A percentile compares a stretch with the other conserved stretches of the same genome.
Evolutionary conservation across 2,329 filamentous ascomycete species (phyloP).

Genomic region (Colletotrichum sp.): DNA sequence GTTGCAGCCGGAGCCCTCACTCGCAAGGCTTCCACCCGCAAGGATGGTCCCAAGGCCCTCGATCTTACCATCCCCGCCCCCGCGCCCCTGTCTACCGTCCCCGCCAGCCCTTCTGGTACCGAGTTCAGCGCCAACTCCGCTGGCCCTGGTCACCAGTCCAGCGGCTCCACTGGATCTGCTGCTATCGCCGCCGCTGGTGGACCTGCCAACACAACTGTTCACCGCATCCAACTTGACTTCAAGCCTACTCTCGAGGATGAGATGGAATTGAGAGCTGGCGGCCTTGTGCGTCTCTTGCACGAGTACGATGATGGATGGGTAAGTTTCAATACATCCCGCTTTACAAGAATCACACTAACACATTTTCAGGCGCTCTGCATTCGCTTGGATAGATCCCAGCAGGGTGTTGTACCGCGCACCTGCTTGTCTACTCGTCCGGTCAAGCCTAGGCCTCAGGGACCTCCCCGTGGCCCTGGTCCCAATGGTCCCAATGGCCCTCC

Average conservation of each 20-base stretch:
- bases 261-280: conserved; percentile 78
- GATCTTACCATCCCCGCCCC: conserved; percentile 55
- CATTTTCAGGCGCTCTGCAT: conserved; percentile 79
- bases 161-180: conserved; percentile 55
- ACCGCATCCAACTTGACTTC: conserved; percentile 95
- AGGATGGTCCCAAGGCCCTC: conserved; percentile 53
- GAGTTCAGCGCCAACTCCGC: conserved; percentile 66
- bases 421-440: conserved; percentile 92
- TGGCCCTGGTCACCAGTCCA: conserved; percentile 48
- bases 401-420: conserved; percentile 92
- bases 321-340: conserved; percentile 44
- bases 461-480: conserved; percentile 56
- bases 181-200: conserved; percentile 69
- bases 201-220: conserved; percentile 68
- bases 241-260: conserved; percentile 92
- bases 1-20: conserved; percentile 42
- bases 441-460: conserved; percentile 72
- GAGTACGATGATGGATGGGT: conserved; percentile 99
- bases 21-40: conserved; percentile 63
- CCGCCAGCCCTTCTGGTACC: conserved; percentile 66
- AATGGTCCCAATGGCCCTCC: conserved; percentile 47
- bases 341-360: conserved; percentile 30
- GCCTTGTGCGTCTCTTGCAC: conserved; percentile 87
- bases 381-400: conserved; percentile 85
- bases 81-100: conserved; percentile 37